phyloP scores from a whole-genome alignment of 2,329 filamentous ascomycete species.

The Arthroderma sp. region DNA sequence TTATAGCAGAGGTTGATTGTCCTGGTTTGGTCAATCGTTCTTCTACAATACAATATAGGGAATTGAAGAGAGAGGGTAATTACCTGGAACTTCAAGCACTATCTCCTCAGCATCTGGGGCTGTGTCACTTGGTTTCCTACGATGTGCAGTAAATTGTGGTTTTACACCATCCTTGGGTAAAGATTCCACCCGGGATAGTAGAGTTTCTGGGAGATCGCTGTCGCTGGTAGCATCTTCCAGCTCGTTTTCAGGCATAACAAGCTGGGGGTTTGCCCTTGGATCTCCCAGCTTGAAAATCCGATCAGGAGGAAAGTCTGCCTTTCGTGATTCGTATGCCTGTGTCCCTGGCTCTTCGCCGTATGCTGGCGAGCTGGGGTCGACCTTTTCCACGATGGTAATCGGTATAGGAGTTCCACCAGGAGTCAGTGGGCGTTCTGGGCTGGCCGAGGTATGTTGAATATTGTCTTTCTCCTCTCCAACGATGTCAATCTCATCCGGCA shows the following conservation, averaged over 20 bases:
- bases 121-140: conserved; percentile 32
- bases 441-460: conserved; percentile 34
- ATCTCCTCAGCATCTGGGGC: conserved; percentile 33
- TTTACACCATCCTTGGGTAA: conserved; percentile 23
- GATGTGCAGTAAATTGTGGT: conserved; percentile 23
- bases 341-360: conserved; percentile 53
- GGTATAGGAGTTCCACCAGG: conserved; percentile 45
- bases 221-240: not conserved
- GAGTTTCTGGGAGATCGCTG: conserved; percentile 31
- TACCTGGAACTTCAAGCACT: conserved; percentile 44
- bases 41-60: conserved; percentile 30
- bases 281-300: conserved; percentile 38
- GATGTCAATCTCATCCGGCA: conserved; percentile 52
- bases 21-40: conserved; percentile 52
- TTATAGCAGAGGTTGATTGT: conserved; percentile 41
- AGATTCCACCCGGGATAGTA: conserved; percentile 34
- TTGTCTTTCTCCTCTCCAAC: conserved; percentile 36
- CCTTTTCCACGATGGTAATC: conserved; percentile 49
- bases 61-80: conserved; percentile 27
- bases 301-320: conserved; percentile 49
- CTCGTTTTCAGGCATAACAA: not conserved
- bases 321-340: conserved; percentile 43
- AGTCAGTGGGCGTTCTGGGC: conserved; percentile 28
- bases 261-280: conserved; percentile 13
- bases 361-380: conserved; percentile 45